Percentiles rank a stretch among this genome's conserved stretches.
phyloP scores from a whole-genome alignment of 2,329 filamentous ascomycete genomes.

The Apiospora malaysiana region DNA sequence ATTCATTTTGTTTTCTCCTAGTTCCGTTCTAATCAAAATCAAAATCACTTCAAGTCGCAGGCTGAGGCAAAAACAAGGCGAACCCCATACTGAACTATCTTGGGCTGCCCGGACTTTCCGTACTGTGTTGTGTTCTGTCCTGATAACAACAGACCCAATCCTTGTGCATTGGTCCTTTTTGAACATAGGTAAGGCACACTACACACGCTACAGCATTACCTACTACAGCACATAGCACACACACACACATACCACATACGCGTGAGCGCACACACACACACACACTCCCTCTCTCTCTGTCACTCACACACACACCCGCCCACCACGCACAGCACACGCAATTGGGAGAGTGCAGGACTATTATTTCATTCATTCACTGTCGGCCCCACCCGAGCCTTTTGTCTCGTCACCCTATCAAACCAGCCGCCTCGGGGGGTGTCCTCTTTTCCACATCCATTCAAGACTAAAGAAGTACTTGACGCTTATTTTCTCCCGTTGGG shows the following conservation, averaged over 20 bases:
- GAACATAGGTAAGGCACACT: slow-evolving; percentile 2
- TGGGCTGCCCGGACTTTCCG: not conserved
- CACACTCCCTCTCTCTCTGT: not conserved
- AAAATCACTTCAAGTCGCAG: not conserved
- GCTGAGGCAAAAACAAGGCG: not conserved
- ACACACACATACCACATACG: not conserved
- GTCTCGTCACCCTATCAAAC: slow-evolving; percentile 19
- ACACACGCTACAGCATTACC: slow-evolving; percentile 2
- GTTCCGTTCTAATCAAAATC: slow-evolving; percentile 9
- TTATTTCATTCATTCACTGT: slow-evolving; percentile 16
- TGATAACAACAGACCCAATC: slow-evolving; percentile 8
- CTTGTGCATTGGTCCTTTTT: slow-evolving; percentile 14
- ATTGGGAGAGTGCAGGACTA: slow-evolving; percentile 11
- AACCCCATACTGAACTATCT: not conserved
- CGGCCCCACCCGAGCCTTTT: slow-evolving; percentile 21
- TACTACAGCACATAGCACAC: not conserved
- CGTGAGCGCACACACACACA: too few species aligned
- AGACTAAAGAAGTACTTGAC: slow-evolving; percentile 20
- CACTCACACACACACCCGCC: not conserved
- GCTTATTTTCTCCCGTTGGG: slow-evolving; percentile 19
- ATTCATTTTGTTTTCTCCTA: slow-evolving; percentile 12
- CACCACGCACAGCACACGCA: slow-evolving; percentile 1
- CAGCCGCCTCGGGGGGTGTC: slow-evolving; percentile 10
- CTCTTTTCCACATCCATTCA: slow-evolving; percentile 20
- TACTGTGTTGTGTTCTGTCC: slow-evolving; percentile 9